A percentile compares a stretch with the other conserved stretches of the same genome.
phyloP scores from a whole-genome alignment of 805 yeast genomes.

The Saturnispora sanitii region DNA sequence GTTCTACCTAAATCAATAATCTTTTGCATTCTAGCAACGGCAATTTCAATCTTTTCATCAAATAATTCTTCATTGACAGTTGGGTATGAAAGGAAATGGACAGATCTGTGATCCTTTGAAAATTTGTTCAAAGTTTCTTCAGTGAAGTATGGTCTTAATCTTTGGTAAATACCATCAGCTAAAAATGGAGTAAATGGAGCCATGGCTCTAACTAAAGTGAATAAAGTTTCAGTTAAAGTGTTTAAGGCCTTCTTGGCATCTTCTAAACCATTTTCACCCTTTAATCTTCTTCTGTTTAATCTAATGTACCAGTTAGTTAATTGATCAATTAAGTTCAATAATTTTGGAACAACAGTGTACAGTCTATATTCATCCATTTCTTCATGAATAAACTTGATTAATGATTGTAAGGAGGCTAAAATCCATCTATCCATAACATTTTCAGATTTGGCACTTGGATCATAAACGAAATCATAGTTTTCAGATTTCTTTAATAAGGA shows the following conservation, averaged over 20 bases:
- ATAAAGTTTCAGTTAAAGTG: slow-evolving; percentile 82
- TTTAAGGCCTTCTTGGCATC: slow-evolving; percentile 85
- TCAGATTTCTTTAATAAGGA: slow-evolving; percentile 72
- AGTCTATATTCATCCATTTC: slow-evolving; percentile 89
- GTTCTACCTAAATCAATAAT: slow-evolving; percentile 94
- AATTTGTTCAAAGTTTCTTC: slow-evolving; percentile 42
- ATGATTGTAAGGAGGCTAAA: slow-evolving; percentile 89
- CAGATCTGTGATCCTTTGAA: slow-evolving; percentile 62
- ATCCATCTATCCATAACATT: slow-evolving; percentile 98
- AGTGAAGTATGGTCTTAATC: slow-evolving; percentile 54
- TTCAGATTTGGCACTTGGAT: slow-evolving; percentile 51
- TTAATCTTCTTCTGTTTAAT: slow-evolving; percentile 94
- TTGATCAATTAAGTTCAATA: slow-evolving; percentile 81
- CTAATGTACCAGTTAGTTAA: slow-evolving; percentile 98
- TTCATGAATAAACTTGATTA: slow-evolving; percentile 71
- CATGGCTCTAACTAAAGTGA: slow-evolving; percentile 88
- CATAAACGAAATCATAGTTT: slow-evolving; percentile 60
- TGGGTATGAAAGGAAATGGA: slow-evolving; percentile 92
- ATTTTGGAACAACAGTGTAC: slow-evolving; percentile 91
- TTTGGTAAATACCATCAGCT: slow-evolving; percentile 80
- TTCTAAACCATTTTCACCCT: slow-evolving; percentile 82
- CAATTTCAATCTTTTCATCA: slow-evolving; percentile 74
- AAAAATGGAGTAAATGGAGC: slow-evolving; percentile 98
- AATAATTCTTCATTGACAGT: slow-evolving; percentile 67
- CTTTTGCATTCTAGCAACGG: slow-evolving; percentile 92